Base-by-base conservation (phyloP, 345 rosid genomes). In the Conringia planisiliqua region DNA sequence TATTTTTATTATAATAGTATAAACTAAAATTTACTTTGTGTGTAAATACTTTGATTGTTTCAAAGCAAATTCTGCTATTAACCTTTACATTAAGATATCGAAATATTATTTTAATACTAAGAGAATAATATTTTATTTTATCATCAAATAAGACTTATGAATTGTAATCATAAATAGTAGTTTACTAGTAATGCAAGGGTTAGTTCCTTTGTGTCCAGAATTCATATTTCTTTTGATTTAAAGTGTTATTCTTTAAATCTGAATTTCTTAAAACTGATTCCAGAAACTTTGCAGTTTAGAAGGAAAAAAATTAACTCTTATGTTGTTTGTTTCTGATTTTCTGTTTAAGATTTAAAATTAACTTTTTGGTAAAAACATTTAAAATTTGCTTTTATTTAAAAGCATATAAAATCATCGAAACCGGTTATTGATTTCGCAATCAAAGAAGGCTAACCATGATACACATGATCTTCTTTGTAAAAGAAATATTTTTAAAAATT, bases 381-480 rank as follows among this genome's bases (percentile, higher is more conserved):
- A 51, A 22, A 51, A 51, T 50, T 10, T 51, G 6, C 8, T 22
- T 51, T 51, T 22, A 5, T 51, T 51, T 51, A 22, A 51, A 24
- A 26, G 35, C 55, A 52, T 52, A 52, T 26, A 26, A 13, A 27
- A 63, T 62, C 36, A 66, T 18, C 12, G 8, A 50, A 50, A 50
- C 3, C 58, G 29, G 42, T 16, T 42, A 36, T 5, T 54, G 13
- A 33, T 22, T n/a, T 36, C 62, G 17, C 58, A 26, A 35, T 51
- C 60, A 68, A 68, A 40, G 30, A 69, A 69, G 50, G 26, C n/a
- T 48, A 39, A 48, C 40, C 44, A 39, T 26, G 36, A 51, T 51
- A 3, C 12, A 13, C 58, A 52, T 26, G 58, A 52, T 33, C 58
- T 12, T 52, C 58, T 22, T 62, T n/a, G 20, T 54, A 10, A 14